These are phyloP conservation scores for Fraxinus platypoda DNA, from an alignment of 305 asterid genomes.

Conservation along the genomic window DNA sequence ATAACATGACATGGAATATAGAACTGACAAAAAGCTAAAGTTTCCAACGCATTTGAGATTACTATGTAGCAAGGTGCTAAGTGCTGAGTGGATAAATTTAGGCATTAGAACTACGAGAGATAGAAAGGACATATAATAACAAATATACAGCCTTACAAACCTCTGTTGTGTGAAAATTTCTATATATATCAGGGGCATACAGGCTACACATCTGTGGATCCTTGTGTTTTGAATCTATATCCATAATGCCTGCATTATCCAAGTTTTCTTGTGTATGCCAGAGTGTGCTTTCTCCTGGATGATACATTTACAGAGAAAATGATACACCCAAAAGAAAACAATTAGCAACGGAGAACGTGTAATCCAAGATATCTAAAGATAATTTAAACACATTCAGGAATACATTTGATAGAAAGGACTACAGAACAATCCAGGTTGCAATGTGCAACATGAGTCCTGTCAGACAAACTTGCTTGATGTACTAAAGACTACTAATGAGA, in stretches of 20 bases:
- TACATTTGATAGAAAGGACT: neutral
- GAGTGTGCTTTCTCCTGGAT: conserved; percentile 43
- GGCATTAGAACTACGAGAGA: neutral
- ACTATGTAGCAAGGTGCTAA: neutral
- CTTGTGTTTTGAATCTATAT: conserved; percentile 64
- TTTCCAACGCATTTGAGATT: neutral
- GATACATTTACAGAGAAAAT: conserved; percentile 22
- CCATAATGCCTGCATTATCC: conserved; percentile 44
- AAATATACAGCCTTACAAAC: conserved; percentile 40
- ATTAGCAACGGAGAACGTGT: conserved; percentile 8
- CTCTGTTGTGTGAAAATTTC: conserved; percentile 58
- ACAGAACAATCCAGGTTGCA: conserved; percentile 13
- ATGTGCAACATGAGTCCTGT: neutral
- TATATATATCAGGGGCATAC: conserved; percentile 78
- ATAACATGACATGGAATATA: neutral
- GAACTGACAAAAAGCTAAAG: conserved; percentile 6
- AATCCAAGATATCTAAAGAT: conserved; percentile 6
- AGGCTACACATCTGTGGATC: conserved; percentile 88
- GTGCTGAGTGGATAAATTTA: conserved; percentile 9
- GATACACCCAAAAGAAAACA: conserved; percentile 24
- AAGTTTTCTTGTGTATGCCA: conserved; percentile 35
- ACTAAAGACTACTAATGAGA: neutral
- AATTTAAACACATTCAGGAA: conserved; percentile 22
- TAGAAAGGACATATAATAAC: conserved; percentile 7
- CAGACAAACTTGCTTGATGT: neutral